Evolutionary conservation across 1,284 basidiomycete species (phyloP).

Genomic region (Ustilago sp.): DNA sequence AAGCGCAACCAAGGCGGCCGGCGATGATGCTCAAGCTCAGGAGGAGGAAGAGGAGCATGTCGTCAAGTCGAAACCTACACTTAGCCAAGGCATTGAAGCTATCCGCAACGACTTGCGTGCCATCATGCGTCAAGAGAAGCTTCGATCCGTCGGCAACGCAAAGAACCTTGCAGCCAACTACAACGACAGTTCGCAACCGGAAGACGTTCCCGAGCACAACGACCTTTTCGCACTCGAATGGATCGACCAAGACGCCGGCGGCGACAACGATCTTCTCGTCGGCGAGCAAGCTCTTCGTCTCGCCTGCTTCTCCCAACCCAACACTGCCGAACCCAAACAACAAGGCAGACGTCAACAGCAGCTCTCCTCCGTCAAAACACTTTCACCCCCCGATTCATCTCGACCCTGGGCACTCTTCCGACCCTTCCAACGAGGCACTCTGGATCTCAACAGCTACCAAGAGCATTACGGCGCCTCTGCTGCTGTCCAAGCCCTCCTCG

Average conservation of each 20-base stretch:
- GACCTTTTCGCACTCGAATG: constrained; percentile 66
- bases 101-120: constrained; percentile 65
- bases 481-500: constrained; percentile 57
- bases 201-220: constrained; percentile 65
- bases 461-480: constrained; percentile 58
- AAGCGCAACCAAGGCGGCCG: constrained; percentile 2
- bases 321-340: constrained; percentile 42
- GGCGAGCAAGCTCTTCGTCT: constrained; percentile 66
- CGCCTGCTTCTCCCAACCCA: constrained; percentile 57
- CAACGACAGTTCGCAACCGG: constrained; percentile 61
- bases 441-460: constrained; percentile 62
- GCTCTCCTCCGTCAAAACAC: constrained; percentile 23
- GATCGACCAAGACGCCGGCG: constrained; percentile 48
- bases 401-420: constrained; percentile 64
- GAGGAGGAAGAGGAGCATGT: neutral
- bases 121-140: constrained; percentile 68
- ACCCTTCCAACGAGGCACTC: constrained; percentile 60
- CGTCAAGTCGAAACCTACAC: constrained; percentile 18
- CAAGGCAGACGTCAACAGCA: constrained; percentile 39
- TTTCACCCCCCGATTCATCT: constrained; percentile 33
- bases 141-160: constrained; percentile 65
- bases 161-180: constrained; percentile 63
- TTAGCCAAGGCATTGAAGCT: constrained; percentile 54
- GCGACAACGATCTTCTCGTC: constrained; percentile 53
- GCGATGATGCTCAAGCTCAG: neutral